Evolutionary conservation across 176 grass and related monocot species (phyloP), one percentile per base, ranked within the genome.

Genomic region (Pharus latifolius): DNA sequence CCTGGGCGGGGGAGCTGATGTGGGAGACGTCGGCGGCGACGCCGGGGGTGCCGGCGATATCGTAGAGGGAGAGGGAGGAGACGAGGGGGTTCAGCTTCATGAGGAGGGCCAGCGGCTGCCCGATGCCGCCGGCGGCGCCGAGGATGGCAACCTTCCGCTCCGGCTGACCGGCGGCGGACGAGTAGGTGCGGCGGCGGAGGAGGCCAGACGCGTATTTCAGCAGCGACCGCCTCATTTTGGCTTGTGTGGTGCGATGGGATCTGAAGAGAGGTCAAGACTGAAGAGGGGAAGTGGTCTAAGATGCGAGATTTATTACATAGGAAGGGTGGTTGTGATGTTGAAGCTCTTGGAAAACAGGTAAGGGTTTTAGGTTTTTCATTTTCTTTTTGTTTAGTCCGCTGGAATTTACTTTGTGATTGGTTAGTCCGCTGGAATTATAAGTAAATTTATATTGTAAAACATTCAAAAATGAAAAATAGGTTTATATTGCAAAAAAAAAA

Each of bases 21-120:
- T 86, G 84, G 59, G 78, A 77, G 20, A 81, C 72, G n/a, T 86
- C 84, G 33, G 78, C 72, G 51, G 84, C 83, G 57, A 86, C 78
- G 25, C 78, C 73, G 40, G 81, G 81, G 47, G 81, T 83, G 58
- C 27, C 81, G 7, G 81, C 81, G 49, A 86, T 86, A 66, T 86
- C 84, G 59, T 86, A 81, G 72, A 86, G 78, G 16, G 78, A 68
- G 16, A 81, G 84, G 72, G 31, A 71, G 72, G 84, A 81, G 43
- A 86, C 59, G 58, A 81, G 78, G 43, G 78, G 84, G 65, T 86
- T 86, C 12, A 83, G 81, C 73, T 83, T 83, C 81, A 83, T 78
- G 73, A 83, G 73, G 66, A 78, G 73, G 3, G 81, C 30, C 7
- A 83, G 73, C 48, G 73, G 81, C 56, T 83, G 81, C 10, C 81